Evolutionary conservation across 495 filamentous ascomycete genomes (phyloP), one percentile per base, ranked within the genome.

Genomic region (Trichoderma asperelloides): DNA sequence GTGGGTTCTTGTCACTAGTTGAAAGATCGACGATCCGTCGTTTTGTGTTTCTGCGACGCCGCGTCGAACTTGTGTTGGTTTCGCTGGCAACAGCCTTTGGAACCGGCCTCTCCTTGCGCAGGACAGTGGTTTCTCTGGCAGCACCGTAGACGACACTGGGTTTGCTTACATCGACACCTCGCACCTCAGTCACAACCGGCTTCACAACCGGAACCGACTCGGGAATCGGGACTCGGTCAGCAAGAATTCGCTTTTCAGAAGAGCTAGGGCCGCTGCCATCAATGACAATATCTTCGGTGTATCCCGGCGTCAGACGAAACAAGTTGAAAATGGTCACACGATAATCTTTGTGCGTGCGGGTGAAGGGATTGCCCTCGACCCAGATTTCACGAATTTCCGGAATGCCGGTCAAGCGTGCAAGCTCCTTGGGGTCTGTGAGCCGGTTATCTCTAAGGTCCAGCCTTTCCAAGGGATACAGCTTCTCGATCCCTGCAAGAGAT

Each of bases 271-370:
- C 88, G 28, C 87, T 87, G 1, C 87, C 84, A 74, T 98, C 96
- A 70, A 98, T 92, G 49, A 90, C 84, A 68, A 98, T 88, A 75
- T 98, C 96, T 70, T 96, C 91, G 0, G 87, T 85, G 72, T 93
- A 95, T 12, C 95, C 95, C 3, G 95, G 92, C 0, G 92, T 92
- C n/a, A 84, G 86, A 67, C 95, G 89, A 81, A 98, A 98, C 0
- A 97, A 84, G 72, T 98, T 98, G 85, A 98, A 97, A 70, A 98
- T 96, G 28, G 86, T 88, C 69, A 96, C 81, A 37, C 95, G 86
- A 74, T 97, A 96, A 69, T 85, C 87, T 65, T 88, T 84, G 72
- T 97, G 93, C 13, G 92, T 94, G 67, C 89, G 91, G 39, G 88
- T 89, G 69, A 97, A 97, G 8, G 94, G 92, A 76, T 98, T 98